Conservation (phyloP, 257 asterid genomes). For the Lycium barbarum region DNA sequence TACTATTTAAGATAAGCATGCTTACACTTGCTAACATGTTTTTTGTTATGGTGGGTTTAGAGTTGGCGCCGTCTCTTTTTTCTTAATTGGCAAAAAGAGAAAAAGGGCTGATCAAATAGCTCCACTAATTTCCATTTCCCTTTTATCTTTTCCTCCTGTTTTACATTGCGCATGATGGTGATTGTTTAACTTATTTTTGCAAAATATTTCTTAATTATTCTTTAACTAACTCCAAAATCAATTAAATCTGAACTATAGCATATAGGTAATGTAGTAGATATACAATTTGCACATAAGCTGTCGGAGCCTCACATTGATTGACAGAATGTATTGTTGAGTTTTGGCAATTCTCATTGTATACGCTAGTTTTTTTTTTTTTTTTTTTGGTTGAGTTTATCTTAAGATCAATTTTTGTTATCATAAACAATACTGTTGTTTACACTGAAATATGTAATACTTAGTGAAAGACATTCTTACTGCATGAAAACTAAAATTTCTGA, state of each 20-base stretch:
- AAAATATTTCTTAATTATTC: background rate
- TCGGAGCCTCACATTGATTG: no score
- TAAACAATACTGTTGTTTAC: no score
- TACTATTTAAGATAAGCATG: background rate
- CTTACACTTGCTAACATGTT: background rate
- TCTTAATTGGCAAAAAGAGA: background rate
- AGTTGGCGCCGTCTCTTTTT: constrained; percentile 7
- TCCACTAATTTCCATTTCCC: background rate
- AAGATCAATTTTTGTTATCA: no score
- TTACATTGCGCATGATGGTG: background rate
- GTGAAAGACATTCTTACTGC: no score
- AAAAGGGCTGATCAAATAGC: background rate
- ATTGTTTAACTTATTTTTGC: background rate
- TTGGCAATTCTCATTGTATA: no score
- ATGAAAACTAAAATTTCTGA: no score
- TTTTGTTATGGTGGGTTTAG: constrained; percentile 7
- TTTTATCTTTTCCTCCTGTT: background rate
- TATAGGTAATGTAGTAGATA: background rate
- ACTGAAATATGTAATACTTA: no score
- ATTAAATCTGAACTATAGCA: background rate
- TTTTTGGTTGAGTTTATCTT: no score
- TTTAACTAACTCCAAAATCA: background rate
- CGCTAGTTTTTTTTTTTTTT: no score
- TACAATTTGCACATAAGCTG: no score
- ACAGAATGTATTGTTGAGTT: no score